Evolutionary conservation across 1,284 basidiomycete species (phyloP), one percentile per base, ranked within the genome.

Genomic region (Cutaneotrichosporon cutaneum): DNA sequence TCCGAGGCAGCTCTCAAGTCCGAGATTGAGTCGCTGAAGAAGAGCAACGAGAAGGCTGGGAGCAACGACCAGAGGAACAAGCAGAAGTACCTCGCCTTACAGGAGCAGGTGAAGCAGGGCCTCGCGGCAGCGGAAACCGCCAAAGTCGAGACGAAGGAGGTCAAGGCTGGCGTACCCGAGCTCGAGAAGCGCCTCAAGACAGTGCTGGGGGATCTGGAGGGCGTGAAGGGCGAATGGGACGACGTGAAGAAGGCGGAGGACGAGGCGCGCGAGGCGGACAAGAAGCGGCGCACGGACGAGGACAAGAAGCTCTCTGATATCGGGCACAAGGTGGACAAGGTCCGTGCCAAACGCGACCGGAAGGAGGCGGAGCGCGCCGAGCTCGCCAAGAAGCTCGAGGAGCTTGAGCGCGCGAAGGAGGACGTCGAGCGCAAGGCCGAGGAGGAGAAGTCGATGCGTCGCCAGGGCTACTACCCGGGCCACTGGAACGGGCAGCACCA

Each of bases 291-390:
- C 8, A 59, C 62, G 0, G 77, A 79, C 33, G 74, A 78, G 53
- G 77, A 80, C 57, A 75, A 74, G 61, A 73, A 75, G 52, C 58
- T 78, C 9, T 63, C 61, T 18, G 74, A 75, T 11, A 61, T 77
- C 2, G 65, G 66, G 18, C 87, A 88, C 82, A 90, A 87, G 80
- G 87, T 92, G 74, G 88, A 90, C 78, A 88, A 88, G 73, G 76
- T 85, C 66, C 86, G 86, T 73, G 80, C 70, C 71, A 86, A 86
- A 78, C 86, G 87, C 81, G 76, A 75, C 39, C 75, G 72, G 67
- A 73, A 73, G 61, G 72, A 75, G 42, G 63, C 65, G 11, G 78
- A 80, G 62, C 72, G 70, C 30, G 62, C 66, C 22, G 76, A 79
- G 53, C 61, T 80, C 16, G 70, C 75, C 58, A 70, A 68, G 52